phyloP scores from a whole-genome alignment of 2,329 filamentous ascomycete species.

The Aspergillus sp. region DNA sequence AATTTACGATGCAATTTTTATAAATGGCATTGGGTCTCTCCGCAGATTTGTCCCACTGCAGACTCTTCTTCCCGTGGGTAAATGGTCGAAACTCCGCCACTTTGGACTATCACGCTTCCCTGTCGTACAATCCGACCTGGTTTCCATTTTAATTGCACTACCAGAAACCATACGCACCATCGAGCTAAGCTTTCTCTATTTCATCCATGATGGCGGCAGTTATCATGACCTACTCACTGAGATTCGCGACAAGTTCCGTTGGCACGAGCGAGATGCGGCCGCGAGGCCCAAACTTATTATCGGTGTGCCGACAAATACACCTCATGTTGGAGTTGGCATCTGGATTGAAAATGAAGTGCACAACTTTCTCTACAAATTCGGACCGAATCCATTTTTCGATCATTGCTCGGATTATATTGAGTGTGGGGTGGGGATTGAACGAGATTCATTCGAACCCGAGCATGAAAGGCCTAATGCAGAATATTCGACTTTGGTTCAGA shows the following conservation, averaged over 20 bases:
- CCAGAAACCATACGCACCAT: constrained; percentile 24
- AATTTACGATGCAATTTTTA: neutral
- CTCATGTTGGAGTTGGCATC: constrained; percentile 1
- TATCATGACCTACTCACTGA: constrained; percentile 13
- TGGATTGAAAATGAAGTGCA: constrained; percentile 10
- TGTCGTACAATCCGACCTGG: constrained; percentile 19
- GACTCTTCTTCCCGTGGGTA: constrained; percentile 24
- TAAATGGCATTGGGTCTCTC: neutral
- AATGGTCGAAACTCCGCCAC: constrained; percentile 23
- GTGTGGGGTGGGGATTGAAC: neutral
- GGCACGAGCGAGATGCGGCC: constrained; percentile 1
- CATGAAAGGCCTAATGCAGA: neutral
- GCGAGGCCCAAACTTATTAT: constrained; percentile 7
- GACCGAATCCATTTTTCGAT: constrained; percentile 15
- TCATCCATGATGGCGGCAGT: constrained; percentile 10
- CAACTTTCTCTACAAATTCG: constrained; percentile 18
- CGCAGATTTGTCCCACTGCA: constrained; percentile 9
- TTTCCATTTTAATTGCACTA: constrained; percentile 22
- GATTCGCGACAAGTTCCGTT: constrained; percentile 12
- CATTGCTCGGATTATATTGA: neutral
- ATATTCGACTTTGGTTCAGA: neutral
- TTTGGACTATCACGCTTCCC: constrained; percentile 26
- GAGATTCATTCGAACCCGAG: neutral
- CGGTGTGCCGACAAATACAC: neutral
- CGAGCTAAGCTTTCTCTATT: constrained; percentile 29